phyloP scores from a whole-genome alignment of 2,329 filamentous ascomycete species.

The Zymoseptoria ardabiliae region DNA sequence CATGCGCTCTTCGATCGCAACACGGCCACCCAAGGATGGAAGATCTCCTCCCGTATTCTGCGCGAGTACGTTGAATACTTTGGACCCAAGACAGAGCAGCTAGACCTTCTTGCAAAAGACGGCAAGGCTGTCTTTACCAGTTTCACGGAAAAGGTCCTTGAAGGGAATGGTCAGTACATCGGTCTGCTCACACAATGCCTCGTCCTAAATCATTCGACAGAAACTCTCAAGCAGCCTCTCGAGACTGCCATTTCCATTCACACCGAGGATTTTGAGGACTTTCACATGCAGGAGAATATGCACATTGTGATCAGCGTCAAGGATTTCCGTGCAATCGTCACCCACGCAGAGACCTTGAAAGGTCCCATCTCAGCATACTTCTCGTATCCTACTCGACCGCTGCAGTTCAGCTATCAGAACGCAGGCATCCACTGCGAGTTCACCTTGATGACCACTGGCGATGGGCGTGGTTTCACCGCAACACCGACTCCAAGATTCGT shows the following conservation, averaged over 20 bases:
- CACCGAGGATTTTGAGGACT: slow-evolving; percentile 67
- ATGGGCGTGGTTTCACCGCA: slow-evolving; percentile 40
- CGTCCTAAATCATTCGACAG: slow-evolving; percentile 34
- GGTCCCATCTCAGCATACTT: slow-evolving; percentile 62
- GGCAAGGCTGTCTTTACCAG: slow-evolving; percentile 67
- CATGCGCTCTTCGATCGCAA: slow-evolving; percentile 67
- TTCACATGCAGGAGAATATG: slow-evolving; percentile 64
- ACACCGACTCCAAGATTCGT: slow-evolving; percentile 32
- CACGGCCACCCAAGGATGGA: slow-evolving; percentile 62
- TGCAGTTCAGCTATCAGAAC: slow-evolving; percentile 64
- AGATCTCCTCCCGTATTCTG: slow-evolving; percentile 62
- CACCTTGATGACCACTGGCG: slow-evolving; percentile 74
- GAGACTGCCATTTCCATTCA: slow-evolving; percentile 74
- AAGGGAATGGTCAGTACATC: slow-evolving; percentile 49
- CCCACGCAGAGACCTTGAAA: slow-evolving; percentile 63
- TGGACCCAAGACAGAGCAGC: slow-evolving; percentile 69
- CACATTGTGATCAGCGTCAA: slow-evolving; percentile 77
- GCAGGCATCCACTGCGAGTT: slow-evolving; percentile 68
- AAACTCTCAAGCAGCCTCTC: slow-evolving; percentile 70
- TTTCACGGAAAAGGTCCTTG: slow-evolving; percentile 71
- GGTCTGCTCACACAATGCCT: neutral
- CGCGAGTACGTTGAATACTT: slow-evolving; percentile 75
- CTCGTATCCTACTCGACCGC: slow-evolving; percentile 61
- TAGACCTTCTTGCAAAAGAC: slow-evolving; percentile 68
- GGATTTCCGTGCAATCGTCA: slow-evolving; percentile 72